Base-by-base conservation (phyloP, 169 alveolate species). In the Hepatocystis sp. region DNA sequence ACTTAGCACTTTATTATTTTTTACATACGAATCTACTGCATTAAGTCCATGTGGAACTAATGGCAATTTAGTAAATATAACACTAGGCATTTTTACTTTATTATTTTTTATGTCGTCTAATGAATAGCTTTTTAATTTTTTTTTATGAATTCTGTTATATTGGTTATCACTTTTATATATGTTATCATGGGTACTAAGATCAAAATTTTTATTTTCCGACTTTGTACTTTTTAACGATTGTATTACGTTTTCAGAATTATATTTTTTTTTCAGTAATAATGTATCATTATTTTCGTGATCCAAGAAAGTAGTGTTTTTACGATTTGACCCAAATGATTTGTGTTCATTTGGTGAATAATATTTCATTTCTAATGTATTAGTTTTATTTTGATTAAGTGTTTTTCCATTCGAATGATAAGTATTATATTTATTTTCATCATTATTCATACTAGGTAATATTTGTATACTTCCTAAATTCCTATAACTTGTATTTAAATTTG, bases 61-160 rank as follows among this genome's bases (percentile, higher is more conserved):
- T 25, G 89, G 89, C 19, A 81, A 28, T 55, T 60, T 60, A 15
- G 13, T 81, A 55, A 81, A 81, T 27, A 81, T 63, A 51, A 49
- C 44, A 15, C 28, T 19, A 21, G 89, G 89, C 0, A 63, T 64
- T 23, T 81, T 51, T 13, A 81, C 66, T 21, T 81, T 81, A 11
- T 84, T 84, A 2, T 19, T 61, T 81, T 13, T 61, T 15, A 81
- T 63, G 47, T 81, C 89, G 23, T 81, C 68, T 46, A 81, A 27
- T 28, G 89, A 81, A 61, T 81, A 81, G 27, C 68, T 61, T 52
- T 65, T 63, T 61, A 21, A 21, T 21, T 81, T 81, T 53, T 10
- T 49, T 13, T 65, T 47, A 46, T 40, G 44, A 28, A 11, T n/a
- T n/a, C n/a, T n/a, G n/a, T n/a, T n/a, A n/a, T n/a, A n/a, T n/a